Evolutionary conservation across 1,139 yeast genomes (phyloP), one percentile per base, ranked within the genome.

Genomic region (Pichia kudriavzevii): DNA sequence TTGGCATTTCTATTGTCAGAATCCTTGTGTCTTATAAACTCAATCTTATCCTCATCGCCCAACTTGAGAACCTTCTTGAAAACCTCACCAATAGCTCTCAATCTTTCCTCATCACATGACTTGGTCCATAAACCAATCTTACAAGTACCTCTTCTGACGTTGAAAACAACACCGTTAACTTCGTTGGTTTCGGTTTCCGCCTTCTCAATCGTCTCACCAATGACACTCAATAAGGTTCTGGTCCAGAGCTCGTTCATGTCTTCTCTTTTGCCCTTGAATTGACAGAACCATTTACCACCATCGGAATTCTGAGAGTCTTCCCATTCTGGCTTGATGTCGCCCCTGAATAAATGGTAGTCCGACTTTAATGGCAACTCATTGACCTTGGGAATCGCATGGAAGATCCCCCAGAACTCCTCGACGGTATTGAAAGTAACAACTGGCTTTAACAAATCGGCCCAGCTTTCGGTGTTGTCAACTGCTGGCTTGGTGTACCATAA

Each of bases 401-500:
- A 84, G 48, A 88, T 82, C 19, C 98, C 99, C 99, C 99, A 91
- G 67, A 91, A 91, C 63, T 91, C 97, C 66, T 91, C 99, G 32
- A 91, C 97, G 20, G 95, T 79, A 35, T 79, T 72, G 52, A 91
- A 85, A 22, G 94, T 77, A 50, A 88, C 93, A 35, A 91, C 94
- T 41, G 95, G 94, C 66, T 88, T 88, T 57, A 91, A 72, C 49
- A 87, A 72, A 56, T 87, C 95, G 43, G 84, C 77, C 98, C 98
- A 91, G 55, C 87, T 79, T 62, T 85, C 96, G 47, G 69, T 69
- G 51, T 68, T 70, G 56, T 74, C 80, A 42, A 80, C 77, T 49
- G 85, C 79, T 43, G 97, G 96, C 67, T 87, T 87, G 41, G 95
- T 84, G 70, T 87, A 91, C 98, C 98, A 91, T 56, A 91, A 73